Evolutionary conservation across 2,329 filamentous ascomycete genomes (phyloP).

Genomic region (Stemphylium lycopersici): DNA sequence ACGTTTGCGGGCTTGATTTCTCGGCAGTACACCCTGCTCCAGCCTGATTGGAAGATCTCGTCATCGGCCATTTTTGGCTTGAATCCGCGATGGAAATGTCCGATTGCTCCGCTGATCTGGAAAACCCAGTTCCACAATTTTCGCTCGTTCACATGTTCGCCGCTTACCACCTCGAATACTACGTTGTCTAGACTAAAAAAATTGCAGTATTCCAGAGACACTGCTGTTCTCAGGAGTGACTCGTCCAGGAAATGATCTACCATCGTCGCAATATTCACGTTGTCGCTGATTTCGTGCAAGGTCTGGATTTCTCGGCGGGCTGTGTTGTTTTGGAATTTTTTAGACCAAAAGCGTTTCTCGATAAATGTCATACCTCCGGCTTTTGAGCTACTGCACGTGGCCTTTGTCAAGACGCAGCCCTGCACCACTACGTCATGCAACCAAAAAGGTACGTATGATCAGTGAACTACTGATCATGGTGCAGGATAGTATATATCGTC

Average conservation of each 20-base stretch:
- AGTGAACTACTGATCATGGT: too few species aligned
- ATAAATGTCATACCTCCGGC: constrained; percentile 11
- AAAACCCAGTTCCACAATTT: constrained; percentile 25
- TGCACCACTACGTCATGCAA: too few species aligned
- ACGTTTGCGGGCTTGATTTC: constrained; percentile 29
- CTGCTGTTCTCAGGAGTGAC: background rate
- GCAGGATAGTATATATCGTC: too few species aligned
- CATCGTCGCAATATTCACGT: constrained; percentile 15
- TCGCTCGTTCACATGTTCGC: constrained; percentile 10
- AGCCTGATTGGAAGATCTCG: constrained; percentile 7
- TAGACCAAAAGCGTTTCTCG: constrained; percentile 17
- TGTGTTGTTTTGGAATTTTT: constrained; percentile 2
- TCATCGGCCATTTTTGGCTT: constrained; percentile 9
- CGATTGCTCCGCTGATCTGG: constrained; percentile 15
- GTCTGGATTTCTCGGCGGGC: constrained; percentile 17
- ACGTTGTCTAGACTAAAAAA: constrained; percentile 11
- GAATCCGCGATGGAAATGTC: constrained; percentile 22
- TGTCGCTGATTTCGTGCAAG: constrained; percentile 17
- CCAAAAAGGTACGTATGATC: too few species aligned
- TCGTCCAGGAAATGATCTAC: constrained; percentile 21
- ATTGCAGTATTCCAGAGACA: constrained; percentile 27
- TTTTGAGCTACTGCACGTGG: constrained; percentile 5
- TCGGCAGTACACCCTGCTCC: constrained; percentile 24
- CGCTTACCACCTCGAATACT: background rate
- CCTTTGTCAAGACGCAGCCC: too few species aligned